These are phyloP conservation scores for Rhodotorula toruloides DNA, from an alignment of 768 basidiomycete genomes.

Conservation along the genomic window DNA sequence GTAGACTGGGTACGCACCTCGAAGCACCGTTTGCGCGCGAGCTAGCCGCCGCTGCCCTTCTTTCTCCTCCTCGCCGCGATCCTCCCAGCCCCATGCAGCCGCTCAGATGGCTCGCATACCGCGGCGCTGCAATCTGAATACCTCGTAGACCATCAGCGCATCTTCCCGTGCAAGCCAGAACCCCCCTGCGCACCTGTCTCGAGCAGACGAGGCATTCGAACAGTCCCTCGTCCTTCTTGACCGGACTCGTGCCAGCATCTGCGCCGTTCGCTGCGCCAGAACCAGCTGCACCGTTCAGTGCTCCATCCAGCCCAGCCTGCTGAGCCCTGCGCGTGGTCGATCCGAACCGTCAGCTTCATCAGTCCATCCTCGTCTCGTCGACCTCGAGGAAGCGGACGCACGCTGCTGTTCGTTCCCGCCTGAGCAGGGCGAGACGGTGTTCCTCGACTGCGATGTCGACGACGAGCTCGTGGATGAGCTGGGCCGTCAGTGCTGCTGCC, in stretches of 20 bases:
- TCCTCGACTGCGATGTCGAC: conserved; percentile 28
- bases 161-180: background rate
- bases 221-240: conserved; percentile 34
- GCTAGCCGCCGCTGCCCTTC: conserved; percentile 3
- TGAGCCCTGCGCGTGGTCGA: background rate
- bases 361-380: background rate
- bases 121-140: conserved; percentile 24
- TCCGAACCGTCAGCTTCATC: background rate
- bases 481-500: conserved; percentile 1
- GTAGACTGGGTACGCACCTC: background rate
- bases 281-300: too few species aligned
- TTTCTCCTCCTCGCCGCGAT: conserved; percentile 14
- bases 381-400: background rate
- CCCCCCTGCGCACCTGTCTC: conserved; percentile 1
- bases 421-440: conserved; percentile 5
- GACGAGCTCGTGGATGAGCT: conserved; percentile 25
- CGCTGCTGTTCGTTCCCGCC: background rate
- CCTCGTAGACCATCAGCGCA: background rate
- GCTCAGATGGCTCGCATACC: conserved; percentile 34
- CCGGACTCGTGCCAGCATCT: conserved; percentile 8
- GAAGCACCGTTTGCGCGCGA: background rate
- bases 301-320: background rate
- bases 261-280: background rate
- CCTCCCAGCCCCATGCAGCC: conserved; percentile 31
- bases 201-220: conserved; percentile 28